Evolutionary conservation across 140 eudicot species (phyloP).

Genomic region (Senecio squalidus): DNA sequence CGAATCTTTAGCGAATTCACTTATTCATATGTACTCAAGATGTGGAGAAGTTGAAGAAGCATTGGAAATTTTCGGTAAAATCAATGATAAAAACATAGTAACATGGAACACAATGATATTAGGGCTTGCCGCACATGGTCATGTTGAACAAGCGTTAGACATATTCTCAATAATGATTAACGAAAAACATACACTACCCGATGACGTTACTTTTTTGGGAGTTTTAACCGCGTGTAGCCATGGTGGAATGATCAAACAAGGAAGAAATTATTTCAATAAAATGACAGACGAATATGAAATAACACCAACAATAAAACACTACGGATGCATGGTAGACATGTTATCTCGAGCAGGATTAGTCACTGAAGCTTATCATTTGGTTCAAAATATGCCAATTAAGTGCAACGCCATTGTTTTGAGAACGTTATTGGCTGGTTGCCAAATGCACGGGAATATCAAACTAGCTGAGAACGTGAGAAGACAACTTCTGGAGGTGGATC

Average conservation of each 20-base stretch:
- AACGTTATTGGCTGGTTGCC: slow-evolving; percentile 42
- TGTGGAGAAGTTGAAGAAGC: slow-evolving; percentile 51
- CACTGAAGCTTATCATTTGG: slow-evolving; percentile 32
- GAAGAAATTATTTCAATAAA: slow-evolving; percentile 23
- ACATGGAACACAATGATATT: slow-evolving; percentile 47
- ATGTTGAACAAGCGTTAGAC: slow-evolving; percentile 25
- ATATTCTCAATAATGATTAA: slow-evolving; percentile 30
- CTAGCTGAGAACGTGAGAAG: slow-evolving; percentile 39
- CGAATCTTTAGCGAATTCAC: slow-evolving; percentile 29
- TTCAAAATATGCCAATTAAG: slow-evolving; percentile 36
- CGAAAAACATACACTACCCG: slow-evolving; percentile 15
- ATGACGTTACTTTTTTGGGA: slow-evolving; percentile 39
- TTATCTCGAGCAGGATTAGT: slow-evolving; percentile 40
- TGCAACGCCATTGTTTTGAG: slow-evolving; percentile 47
- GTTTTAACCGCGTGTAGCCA: slow-evolving; percentile 53
- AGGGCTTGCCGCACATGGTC: slow-evolving; percentile 47
- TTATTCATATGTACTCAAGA: slow-evolving; percentile 49
- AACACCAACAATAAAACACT: slow-evolving; percentile 38
- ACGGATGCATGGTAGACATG: slow-evolving; percentile 57
- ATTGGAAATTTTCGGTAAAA: slow-evolving; percentile 14
- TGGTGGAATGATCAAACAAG: slow-evolving; percentile 41
- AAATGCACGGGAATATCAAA: slow-evolving; percentile 29
- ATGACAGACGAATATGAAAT: slow-evolving; percentile 23
- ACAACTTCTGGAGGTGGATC: slow-evolving; percentile 41
- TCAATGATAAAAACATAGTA: slow-evolving; percentile 35